Base-by-base conservation (phyloP, 164 flowering plant genomes). In the Hamamelis virginiana region DNA sequence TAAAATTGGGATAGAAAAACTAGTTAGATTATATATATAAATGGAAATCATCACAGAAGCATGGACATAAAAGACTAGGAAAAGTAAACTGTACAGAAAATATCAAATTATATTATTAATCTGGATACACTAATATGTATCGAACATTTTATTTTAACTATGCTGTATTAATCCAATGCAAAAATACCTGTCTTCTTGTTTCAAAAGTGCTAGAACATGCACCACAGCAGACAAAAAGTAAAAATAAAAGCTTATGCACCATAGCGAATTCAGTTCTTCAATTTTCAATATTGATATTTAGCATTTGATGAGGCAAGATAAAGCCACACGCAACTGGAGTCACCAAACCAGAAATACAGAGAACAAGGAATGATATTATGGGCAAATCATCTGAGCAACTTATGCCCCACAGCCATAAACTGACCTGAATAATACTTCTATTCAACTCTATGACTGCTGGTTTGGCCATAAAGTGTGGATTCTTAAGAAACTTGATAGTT, bases 391-490 rank as follows among this genome's bases (percentile, higher is more conserved):
- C 16, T 5, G 10, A 59, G 48, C 18, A 18, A 18, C 38, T 10
- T 11, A 14, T 28, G 25, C 9, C 8, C 18, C 28, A 22, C 10
- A 45, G 51, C 21, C 13, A 55, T 14, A 65, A 46, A 27, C 67
- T 48, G 12, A 86, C 98, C 97, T 83, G 92, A 76, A 91, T 81
- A 66, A 94, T 83, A 69, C 97, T 91, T 76, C 84, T 83, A 47
- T 85, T 85, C 80, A 91, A 72, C 73, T 90, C 94, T 72, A 91
- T 82, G 18, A 91, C 76, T 6, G 98, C 93, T 44, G 96, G 89
- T 71, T 91, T 94, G 12, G 96, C 96, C 89, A 86, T 83, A 60
- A 89, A 91, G 62, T 89, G 94, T 10, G 92, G 86, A 68, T 86
- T 90, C 70, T 89, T 89, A 12, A 94, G 95, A 69, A 90, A 72